Evolutionary conservation across 1,284 basidiomycete species (phyloP).

Genomic region (Moesziomyces globuligerus): DNA sequence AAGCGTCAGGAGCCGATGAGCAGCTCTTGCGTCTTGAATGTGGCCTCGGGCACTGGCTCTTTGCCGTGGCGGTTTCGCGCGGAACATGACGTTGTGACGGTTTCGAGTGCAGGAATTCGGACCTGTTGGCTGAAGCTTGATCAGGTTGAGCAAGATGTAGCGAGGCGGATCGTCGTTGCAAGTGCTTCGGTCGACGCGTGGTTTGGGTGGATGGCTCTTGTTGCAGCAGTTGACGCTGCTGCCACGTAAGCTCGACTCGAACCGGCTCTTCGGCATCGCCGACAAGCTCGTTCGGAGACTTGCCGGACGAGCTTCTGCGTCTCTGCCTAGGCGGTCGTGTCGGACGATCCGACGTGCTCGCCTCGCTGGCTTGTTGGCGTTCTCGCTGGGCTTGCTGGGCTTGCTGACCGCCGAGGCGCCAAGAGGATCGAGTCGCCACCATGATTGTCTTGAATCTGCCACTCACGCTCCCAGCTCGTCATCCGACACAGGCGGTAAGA

Average conservation of each 20-base stretch:
- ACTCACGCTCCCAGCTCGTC: too few relatives aligned
- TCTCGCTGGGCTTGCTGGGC: neutral
- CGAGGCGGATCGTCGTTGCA: constrained; percentile 1
- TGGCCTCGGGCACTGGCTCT: too few relatives aligned
- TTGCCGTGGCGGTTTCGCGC: too few relatives aligned
- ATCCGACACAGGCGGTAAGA: too few relatives aligned
- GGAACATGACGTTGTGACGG: too few relatives aligned
- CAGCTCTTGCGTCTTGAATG: too few relatives aligned
- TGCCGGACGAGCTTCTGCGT: neutral
- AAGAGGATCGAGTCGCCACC: constrained; percentile 13
- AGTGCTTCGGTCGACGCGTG: neutral
- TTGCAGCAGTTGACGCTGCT: constrained; percentile 12
- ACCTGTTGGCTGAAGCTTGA: too few relatives aligned
- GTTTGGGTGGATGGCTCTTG: neutral
- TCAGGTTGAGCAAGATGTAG: too few relatives aligned
- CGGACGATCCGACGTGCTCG: too few relatives aligned
- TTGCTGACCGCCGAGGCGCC: constrained; percentile 1
- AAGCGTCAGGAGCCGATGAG: too few relatives aligned
- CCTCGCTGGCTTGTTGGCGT: neutral
- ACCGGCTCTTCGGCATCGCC: neutral
- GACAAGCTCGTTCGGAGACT: neutral
- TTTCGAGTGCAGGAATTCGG: too few relatives aligned
- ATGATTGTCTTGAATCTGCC: constrained; percentile 7
- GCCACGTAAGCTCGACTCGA: constrained; percentile 15
- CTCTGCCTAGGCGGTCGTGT: neutral